phyloP scores from a whole-genome alignment of 805 yeast species.

The Pichia cabralensis region DNA sequence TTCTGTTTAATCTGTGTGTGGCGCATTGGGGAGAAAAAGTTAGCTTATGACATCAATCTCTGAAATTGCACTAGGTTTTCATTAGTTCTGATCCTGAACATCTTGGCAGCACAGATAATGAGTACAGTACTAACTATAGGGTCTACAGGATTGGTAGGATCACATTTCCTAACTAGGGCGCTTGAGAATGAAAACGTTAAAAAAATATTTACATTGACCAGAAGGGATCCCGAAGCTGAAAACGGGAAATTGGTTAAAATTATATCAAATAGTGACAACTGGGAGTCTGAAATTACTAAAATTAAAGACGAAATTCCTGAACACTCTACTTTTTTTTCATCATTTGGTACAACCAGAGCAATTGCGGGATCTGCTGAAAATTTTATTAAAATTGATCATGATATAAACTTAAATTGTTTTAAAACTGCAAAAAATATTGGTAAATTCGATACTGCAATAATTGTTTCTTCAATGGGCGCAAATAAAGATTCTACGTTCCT shows the following conservation, averaged over 20 bases:
- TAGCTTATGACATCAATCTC: too few species aligned
- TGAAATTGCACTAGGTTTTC: too few species aligned
- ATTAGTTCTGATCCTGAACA: too few species aligned
- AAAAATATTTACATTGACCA: conserved; percentile 39
- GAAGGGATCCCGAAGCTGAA: conserved; percentile 30
- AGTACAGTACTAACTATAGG: too few species aligned
- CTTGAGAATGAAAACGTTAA: conserved; percentile 27
- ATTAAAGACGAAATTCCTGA: conserved; percentile 19
- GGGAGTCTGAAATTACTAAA: conserved; percentile 38
- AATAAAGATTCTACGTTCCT: conserved; percentile 43
- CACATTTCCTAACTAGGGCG: conserved; percentile 39
- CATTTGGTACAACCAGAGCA: conserved; percentile 67
- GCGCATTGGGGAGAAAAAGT: too few species aligned
- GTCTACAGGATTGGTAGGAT: conserved; percentile 73
- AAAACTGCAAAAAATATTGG: conserved; percentile 66
- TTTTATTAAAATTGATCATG: conserved; percentile 67
- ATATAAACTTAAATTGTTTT: conserved; percentile 58
- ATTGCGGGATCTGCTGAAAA: conserved; percentile 65
- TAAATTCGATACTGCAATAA: conserved; percentile 47
- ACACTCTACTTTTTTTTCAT: conserved; percentile 43
- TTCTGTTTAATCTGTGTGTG: too few species aligned
- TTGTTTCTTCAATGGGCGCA: conserved; percentile 65
- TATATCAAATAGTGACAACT: conserved; percentile 37
- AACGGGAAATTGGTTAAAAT: conserved; percentile 24
- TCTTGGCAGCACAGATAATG: too few species aligned